Base-by-base conservation (phyloP, 1,284 basidiomycete species). In the Microbotryomycetes sp. region DNA sequence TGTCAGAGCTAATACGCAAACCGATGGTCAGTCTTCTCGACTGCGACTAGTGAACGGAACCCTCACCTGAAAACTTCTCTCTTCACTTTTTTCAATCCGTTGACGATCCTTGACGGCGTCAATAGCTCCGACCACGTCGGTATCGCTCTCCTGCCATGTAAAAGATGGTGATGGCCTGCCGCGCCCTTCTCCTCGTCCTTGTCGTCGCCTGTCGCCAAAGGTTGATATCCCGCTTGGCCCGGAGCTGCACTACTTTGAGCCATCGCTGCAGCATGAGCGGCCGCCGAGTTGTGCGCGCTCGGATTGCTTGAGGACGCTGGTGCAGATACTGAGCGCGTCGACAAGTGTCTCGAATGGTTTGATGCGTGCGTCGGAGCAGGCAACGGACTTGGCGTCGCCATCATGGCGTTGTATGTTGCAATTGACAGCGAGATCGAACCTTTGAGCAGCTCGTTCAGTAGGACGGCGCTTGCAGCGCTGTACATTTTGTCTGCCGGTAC, bases 381-480 rank as follows among this genome's bases (percentile, higher is more conserved):
- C 21, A 16, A 16, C 0, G 35, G 4, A 2, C 50, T 21, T 21
- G 30, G 30, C 15, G 13, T 2, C 15, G 57, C 61, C 50, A 35
- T 45, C 11, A 68, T 56, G 28, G 68, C 50, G 49, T 73, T 73
- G 62, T 75, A 74, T 73, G 83, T 68, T 4, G 86, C 85, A 69
- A 87, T 82, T 59, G 81, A 72, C 59, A 92, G 79, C 21, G 92
- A 96, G 70, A 97, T 91, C 46, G 81, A 77, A 61, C 89, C 89
- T 77, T 97, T 97, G 68, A 96, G 80, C 30, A 97, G 81, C 77
- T 97, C 92, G 76, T 89, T 92, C 76, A 94, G 82, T 29, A 97
- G 82, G 21, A 97, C 93, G 47, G 92, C 92, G 6, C 90, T 85
- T 16, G 90, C 89, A 29, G 91, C 88, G 47, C 89, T 92, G 77